A percentile compares a stretch with the other conserved stretches of the same genome.
These are phyloP conservation scores for Knufia petricola DNA, from an alignment of 2,329 filamentous ascomycete species.

Conservation along the genomic window DNA sequence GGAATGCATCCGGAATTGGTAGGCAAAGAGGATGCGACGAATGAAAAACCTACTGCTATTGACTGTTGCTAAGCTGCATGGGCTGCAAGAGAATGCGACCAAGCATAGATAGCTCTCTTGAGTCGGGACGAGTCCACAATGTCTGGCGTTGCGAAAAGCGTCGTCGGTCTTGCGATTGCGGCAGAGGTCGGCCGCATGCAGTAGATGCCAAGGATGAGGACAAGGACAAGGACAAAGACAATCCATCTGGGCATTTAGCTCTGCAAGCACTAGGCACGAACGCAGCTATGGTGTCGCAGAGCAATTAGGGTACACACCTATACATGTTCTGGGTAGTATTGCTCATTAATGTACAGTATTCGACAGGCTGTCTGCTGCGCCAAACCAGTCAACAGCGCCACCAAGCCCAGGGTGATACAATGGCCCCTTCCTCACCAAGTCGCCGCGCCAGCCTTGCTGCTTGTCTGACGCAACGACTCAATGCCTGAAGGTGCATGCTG, in stretches of 20 bases:
- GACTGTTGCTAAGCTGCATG: not conserved
- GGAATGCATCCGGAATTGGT: slow-evolving; percentile 5
- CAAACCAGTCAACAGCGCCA: not conserved
- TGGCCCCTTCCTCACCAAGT: not conserved
- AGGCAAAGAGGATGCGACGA: not conserved
- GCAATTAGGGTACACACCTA: not conserved
- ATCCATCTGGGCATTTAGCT: not conserved
- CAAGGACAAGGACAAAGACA: too few species aligned
- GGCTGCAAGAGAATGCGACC: not conserved
- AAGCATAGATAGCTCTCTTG: not conserved
- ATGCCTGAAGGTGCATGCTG: too few species aligned
- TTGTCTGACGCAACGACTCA: too few species aligned
- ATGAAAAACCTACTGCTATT: not conserved
- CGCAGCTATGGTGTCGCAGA: not conserved
- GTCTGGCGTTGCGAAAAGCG: not conserved
- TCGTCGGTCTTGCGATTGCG: not conserved
- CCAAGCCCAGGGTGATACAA: not conserved
- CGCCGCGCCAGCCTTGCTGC: too few species aligned
- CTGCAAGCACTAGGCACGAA: not conserved
- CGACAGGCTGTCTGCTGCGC: not conserved
- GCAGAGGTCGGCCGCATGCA: not conserved
- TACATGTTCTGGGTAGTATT: not conserved
- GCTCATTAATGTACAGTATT: not conserved
- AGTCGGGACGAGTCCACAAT: not conserved
- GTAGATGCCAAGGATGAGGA: not conserved